Percentiles rank a stretch among this genome's conserved stretches.
phyloP scores from a whole-genome alignment of 352 stramenopile species.

The Pythium utonaiense region DNA sequence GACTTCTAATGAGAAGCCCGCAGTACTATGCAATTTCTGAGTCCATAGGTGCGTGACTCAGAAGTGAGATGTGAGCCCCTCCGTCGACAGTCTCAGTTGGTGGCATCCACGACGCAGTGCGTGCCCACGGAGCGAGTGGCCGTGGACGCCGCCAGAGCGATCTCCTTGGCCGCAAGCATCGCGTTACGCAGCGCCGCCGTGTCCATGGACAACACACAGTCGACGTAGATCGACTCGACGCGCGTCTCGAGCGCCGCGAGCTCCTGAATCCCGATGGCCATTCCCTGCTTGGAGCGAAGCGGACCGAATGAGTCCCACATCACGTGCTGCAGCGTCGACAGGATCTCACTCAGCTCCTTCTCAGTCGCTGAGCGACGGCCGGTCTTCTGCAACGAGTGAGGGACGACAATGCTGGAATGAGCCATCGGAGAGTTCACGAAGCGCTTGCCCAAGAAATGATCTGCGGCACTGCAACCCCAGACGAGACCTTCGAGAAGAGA shows the following conservation, averaged over 20 bases:
- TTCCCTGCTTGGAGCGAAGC: constrained; percentile 40
- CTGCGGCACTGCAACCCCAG: constrained; percentile 89
- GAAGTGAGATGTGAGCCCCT: background rate
- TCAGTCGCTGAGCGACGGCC: background rate
- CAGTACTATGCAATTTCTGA: background rate
- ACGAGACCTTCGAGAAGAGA: constrained; percentile 93
- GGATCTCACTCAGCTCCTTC: constrained; percentile 1
- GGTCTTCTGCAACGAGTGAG: background rate
- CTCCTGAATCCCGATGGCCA: constrained; percentile 77
- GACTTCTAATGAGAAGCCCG: background rate
- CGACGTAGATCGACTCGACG: constrained; percentile 65
- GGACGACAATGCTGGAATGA: background rate
- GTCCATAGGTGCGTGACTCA: too few species aligned
- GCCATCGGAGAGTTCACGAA: too few species aligned
- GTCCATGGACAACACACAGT: constrained; percentile 55
- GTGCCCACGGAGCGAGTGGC: constrained; percentile 79
- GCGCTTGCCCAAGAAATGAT: constrained; percentile 36
- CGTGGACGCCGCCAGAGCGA: constrained; percentile 82
- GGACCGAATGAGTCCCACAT: constrained; percentile 20
- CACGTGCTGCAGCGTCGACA: constrained; percentile 14
- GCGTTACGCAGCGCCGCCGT: constrained; percentile 89
- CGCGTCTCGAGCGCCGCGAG: constrained; percentile 73
- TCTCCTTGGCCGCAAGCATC: constrained; percentile 79
- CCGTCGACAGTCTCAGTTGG: background rate
- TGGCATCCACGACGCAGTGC: constrained; percentile 85